Percentiles rank a stretch among this genome's conserved stretches.
These are phyloP conservation scores for Pichia membranifaciens DNA, from an alignment of 805 yeast species.

Conservation along the genomic window DNA sequence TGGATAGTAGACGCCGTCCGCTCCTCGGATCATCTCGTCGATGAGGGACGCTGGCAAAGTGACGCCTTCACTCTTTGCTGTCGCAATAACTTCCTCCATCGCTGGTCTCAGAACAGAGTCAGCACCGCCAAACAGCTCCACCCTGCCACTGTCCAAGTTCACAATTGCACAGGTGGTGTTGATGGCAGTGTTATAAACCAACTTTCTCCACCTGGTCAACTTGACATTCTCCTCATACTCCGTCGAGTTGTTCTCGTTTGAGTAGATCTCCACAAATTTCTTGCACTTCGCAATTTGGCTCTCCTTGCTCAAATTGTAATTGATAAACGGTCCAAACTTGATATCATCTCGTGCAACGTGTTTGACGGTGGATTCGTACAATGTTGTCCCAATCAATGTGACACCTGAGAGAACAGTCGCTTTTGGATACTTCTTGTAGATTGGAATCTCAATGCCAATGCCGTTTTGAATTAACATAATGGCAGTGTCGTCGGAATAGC, in stretches of 20 bases:
- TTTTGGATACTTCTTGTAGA: slow-evolving; percentile 29
- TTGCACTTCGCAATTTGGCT: slow-evolving; percentile 26
- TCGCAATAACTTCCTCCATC: slow-evolving; percentile 37
- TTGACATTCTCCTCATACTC: slow-evolving; percentile 31
- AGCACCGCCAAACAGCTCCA: slow-evolving; percentile 24
- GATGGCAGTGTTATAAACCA: slow-evolving; percentile 41
- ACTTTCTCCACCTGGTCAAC: slow-evolving; percentile 38
- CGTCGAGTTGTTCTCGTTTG: slow-evolving; percentile 25
- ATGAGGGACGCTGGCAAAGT: slow-evolving; percentile 34
- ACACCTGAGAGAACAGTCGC: slow-evolving; percentile 35
- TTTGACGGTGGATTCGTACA: slow-evolving; percentile 25
- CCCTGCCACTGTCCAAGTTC: slow-evolving; percentile 34
- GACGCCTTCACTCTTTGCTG: slow-evolving; percentile 42
- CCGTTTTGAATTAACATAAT: slow-evolving; percentile 38
- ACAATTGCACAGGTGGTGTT: slow-evolving; percentile 40
- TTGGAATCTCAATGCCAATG: slow-evolving; percentile 32
- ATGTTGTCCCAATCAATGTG: slow-evolving; percentile 32
- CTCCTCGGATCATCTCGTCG: slow-evolving; percentile 35
- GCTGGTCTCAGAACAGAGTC: slow-evolving; percentile 32
- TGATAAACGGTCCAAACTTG: slow-evolving; percentile 32
- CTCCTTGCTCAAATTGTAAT: slow-evolving; percentile 22
- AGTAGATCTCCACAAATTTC: slow-evolving; percentile 29
- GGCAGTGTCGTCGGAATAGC: slow-evolving; percentile 27
- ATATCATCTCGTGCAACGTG: slow-evolving; percentile 31
- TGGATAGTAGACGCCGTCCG: slow-evolving; percentile 35